These are phyloP conservation scores for Termitomyces sp. DNA, from an alignment of 768 basidiomycete genomes.

Conservation along the genomic window DNA sequence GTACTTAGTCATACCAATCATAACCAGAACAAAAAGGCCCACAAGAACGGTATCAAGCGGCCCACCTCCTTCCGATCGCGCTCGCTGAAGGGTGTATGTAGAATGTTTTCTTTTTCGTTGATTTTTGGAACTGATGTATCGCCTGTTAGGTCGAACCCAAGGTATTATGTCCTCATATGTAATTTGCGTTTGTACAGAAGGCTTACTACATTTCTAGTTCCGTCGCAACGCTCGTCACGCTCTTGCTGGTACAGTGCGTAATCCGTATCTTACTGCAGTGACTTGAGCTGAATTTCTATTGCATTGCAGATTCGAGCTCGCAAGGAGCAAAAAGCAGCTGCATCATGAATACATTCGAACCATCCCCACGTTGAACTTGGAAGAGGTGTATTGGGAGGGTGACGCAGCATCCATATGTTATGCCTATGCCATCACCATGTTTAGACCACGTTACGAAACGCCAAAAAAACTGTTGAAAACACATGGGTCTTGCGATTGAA, in stretches of 20 bases:
- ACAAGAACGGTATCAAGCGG: conserved; percentile 95
- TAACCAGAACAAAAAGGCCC: conserved; percentile 96
- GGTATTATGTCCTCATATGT: conserved; percentile 33
- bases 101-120: conserved; percentile 4
- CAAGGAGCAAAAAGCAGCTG: conserved; percentile 52
- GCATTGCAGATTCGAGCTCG: conserved; percentile 61
- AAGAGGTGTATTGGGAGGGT: conserved; percentile 10
- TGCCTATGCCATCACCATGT: conserved; percentile 17
- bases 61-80: conserved; percentile 70
- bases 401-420: conserved; percentile 13
- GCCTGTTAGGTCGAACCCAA: conserved; percentile 70
- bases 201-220: conserved; percentile 49
- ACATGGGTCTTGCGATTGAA: conserved; percentile 3
- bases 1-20: conserved; percentile 79
- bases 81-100: conserved; percentile 89
- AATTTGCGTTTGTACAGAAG: not conserved
- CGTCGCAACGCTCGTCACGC: conserved; percentile 79
- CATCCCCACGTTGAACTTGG: conserved; percentile 7
- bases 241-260: conserved; percentile 69
- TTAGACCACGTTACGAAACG: conserved; percentile 16
- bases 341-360: conserved; percentile 25
- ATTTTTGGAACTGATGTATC: conserved; percentile 1
- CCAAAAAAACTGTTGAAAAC: conserved; percentile 16
- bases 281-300: conserved; percentile 7
- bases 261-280: not conserved